A percentile compares a stretch with the other conserved stretches of the same genome.
These are phyloP conservation scores for Exobasidium rhododendri DNA, from an alignment of 1,284 basidiomycete genomes.

Conservation along the genomic window DNA sequence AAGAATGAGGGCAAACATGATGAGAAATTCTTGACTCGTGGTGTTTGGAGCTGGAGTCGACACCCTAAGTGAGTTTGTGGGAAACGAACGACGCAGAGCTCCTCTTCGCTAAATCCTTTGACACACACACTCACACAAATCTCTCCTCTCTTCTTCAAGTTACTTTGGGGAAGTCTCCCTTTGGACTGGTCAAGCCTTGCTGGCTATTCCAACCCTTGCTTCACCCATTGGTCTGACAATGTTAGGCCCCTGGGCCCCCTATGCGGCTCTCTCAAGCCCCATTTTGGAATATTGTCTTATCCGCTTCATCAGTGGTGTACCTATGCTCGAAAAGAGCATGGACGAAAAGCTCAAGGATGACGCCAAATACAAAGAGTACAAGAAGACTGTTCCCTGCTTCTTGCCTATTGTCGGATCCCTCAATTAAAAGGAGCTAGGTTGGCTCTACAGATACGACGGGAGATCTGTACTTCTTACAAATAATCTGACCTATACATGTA, in stretches of 20 bases:
- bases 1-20: constrained; percentile 66
- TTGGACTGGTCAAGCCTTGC: constrained; percentile 68
- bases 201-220: constrained; percentile 58
- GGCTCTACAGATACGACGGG: too few relatives aligned
- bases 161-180: constrained; percentile 74
- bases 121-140: too few relatives aligned
- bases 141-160: constrained; percentile 14
- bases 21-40: constrained; percentile 69
- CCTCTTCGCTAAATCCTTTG: too few relatives aligned
- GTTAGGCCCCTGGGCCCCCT: constrained; percentile 41
- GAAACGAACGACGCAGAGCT: not conserved
- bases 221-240: constrained; percentile 23
- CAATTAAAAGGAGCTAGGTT: too few relatives aligned
- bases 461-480: too few relatives aligned
- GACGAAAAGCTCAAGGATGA: constrained; percentile 69
- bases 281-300: constrained; percentile 64
- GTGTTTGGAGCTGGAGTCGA: constrained; percentile 69
- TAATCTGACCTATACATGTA: too few relatives aligned
- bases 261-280: constrained; percentile 64
- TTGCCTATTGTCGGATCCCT: constrained; percentile 33
- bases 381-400: constrained; percentile 56
- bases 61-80: constrained; percentile 72
- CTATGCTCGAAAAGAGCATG: constrained; percentile 64
- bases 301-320: constrained; percentile 65
- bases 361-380: constrained; percentile 68